Percentiles rank a stretch among this genome's conserved stretches.
Conservation (phyloP, 371 early-diverging fungal species). For the Nematocida major region DNA sequence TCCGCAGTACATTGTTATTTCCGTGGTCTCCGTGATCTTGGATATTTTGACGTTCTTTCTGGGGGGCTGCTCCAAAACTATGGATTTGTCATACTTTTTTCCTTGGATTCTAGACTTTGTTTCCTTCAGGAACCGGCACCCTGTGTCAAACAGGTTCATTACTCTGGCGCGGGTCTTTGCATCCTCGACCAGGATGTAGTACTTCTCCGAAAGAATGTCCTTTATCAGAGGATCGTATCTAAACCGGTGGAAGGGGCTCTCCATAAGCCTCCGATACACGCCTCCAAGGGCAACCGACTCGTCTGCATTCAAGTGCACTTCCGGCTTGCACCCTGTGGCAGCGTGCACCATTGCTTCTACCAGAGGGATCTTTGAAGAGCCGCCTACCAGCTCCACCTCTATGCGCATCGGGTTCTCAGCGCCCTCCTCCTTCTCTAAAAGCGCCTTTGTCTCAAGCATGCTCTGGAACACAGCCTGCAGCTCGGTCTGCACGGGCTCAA, state of each 20-base stretch:
- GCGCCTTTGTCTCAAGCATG: neutral
- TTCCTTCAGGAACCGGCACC: neutral
- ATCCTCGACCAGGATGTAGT: neutral
- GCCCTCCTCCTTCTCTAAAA: neutral
- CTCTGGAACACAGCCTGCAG: neutral
- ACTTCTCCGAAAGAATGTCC: neutral
- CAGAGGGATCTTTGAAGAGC: constrained; percentile 23
- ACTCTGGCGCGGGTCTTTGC: neutral
- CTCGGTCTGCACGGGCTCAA: neutral
- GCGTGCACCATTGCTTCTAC: neutral
- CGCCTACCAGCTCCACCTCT: constrained; percentile 25
- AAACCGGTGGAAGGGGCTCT: constrained; percentile 41
- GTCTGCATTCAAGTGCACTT: constrained; percentile 40
- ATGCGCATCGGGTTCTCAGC: neutral
- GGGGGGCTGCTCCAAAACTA: neutral
- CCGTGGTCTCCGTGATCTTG: neutral
- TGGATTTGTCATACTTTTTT: neutral
- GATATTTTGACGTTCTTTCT: neutral
- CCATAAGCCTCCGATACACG: constrained; percentile 45
- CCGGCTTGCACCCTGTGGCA: neutral
- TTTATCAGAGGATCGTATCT: constrained; percentile 45
- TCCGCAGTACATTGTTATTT: neutral
- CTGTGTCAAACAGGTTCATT: neutral
- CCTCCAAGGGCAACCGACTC: constrained; percentile 45
- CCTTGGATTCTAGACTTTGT: neutral